Conservation (phyloP, 2,329 filamentous ascomycete species). For the Beauveria asiatica region DNA sequence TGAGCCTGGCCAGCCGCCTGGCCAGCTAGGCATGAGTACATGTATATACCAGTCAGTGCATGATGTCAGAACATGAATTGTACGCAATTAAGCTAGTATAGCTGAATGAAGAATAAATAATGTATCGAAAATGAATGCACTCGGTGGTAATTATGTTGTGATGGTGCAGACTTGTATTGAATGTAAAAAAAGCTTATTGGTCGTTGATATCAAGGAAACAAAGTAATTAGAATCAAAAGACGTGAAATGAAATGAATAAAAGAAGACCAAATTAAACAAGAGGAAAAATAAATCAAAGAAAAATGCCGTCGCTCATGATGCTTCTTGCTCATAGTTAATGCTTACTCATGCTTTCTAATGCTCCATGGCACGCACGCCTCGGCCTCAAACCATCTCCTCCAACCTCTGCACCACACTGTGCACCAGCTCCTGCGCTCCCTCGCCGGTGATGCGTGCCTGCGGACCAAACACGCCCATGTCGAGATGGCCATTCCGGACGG, state of each 20-base stretch:
- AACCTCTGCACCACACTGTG: constrained; percentile 18
- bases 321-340: not conserved
- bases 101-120: not conserved
- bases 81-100: not conserved
- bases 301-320: not conserved
- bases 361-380: not conserved
- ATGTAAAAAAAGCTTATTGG: too few species aligned
- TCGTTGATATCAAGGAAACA: not conserved
- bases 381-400: constrained; percentile 1
- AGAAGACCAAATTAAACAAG: not conserved
- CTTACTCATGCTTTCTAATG: not conserved
- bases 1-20: not conserved
- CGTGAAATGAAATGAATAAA: not conserved
- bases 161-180: too few species aligned
- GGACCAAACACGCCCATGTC: constrained; percentile 35
- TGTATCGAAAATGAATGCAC: not conserved
- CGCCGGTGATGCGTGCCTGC: constrained; percentile 17
- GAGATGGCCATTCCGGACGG: constrained; percentile 22
- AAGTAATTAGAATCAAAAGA: not conserved
- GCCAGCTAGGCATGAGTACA: not conserved
- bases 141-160: too few species aligned
- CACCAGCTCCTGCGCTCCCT: constrained; percentile 20
- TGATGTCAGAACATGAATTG: constrained; percentile 1
- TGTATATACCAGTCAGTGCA: constrained; percentile 1
- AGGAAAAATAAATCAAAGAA: not conserved